Conservation (phyloP, 192 early-diverging fungal genomes). For the Coemansia sp. region DNA sequence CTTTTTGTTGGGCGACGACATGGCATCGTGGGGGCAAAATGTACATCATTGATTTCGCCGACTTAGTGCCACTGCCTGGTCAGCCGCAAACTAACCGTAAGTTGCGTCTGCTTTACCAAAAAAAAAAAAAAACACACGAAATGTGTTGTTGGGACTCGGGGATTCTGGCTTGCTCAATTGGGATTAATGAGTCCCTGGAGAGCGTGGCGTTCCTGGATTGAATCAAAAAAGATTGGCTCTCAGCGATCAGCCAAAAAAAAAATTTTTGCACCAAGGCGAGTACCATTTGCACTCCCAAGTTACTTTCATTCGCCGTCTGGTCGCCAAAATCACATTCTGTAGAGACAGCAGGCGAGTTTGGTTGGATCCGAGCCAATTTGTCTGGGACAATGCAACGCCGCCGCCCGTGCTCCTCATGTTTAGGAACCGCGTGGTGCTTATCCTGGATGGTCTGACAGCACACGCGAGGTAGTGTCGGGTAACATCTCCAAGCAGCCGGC, state of each 20-base stretch:
- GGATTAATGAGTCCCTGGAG: constrained; percentile 63
- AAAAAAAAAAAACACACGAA: no score
- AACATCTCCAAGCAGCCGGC: no score
- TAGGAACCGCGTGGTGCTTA: no score
- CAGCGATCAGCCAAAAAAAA: constrained; percentile 82
- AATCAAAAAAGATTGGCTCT: constrained; percentile 89
- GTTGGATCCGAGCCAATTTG: constrained; percentile 63
- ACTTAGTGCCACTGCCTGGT: constrained; percentile 93
- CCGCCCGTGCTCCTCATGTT: no score
- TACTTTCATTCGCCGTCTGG: constrained; percentile 65
- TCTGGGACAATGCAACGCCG: constrained; percentile 57
- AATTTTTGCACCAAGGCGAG: constrained; percentile 65
- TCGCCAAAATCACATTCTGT: constrained; percentile 22
- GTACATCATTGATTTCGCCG: constrained; percentile 91
- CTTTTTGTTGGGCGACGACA: constrained; percentile 88
- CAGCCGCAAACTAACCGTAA: constrained; percentile 93
- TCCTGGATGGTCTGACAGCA: no score
- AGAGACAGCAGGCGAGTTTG: constrained; percentile 52
- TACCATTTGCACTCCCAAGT: constrained; percentile 82
- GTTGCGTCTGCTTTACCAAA: constrained; percentile 35
- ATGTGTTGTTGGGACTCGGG: no score
- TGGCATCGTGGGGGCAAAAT: constrained; percentile 84
- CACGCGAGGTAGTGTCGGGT: no score
- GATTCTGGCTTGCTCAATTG: constrained; percentile 55
- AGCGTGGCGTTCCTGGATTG: constrained; percentile 17